Percentiles rank a stretch among this genome's conserved stretches.
phyloP scores from a whole-genome alignment of 345 rosid species.

The Populus euphratica region DNA sequence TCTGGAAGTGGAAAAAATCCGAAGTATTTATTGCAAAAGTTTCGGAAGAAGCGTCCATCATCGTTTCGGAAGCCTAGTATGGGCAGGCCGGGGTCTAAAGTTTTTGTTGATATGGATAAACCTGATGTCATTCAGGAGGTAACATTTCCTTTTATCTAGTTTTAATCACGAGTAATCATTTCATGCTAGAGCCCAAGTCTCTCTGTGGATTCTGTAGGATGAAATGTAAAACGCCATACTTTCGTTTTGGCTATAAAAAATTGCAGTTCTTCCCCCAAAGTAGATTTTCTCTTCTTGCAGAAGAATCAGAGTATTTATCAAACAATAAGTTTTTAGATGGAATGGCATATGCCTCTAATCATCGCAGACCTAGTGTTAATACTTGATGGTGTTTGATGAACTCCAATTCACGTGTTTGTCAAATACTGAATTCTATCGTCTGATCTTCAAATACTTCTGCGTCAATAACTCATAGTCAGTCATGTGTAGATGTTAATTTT shows the following conservation, averaged over 20 bases:
- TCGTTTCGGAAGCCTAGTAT: constrained; percentile 52
- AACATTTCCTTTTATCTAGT: constrained; percentile 17
- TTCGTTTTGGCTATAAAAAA: not conserved
- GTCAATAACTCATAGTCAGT: not conserved
- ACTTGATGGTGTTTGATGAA: not conserved
- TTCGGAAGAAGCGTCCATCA: constrained; percentile 32
- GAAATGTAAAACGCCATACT: not conserved
- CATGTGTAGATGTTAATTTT: not conserved
- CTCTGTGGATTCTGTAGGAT: not conserved
- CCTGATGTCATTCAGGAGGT: constrained; percentile 84
- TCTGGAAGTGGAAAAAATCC: constrained; percentile 53
- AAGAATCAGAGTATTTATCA: not conserved
- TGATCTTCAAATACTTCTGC: not conserved
- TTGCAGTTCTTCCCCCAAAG: not conserved
- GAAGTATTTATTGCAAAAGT: constrained; percentile 41
- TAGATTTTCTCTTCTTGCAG: not conserved
- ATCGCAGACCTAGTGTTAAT: not conserved
- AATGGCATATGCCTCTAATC: not conserved
- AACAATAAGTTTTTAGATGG: not conserved
- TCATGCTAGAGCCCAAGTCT: not conserved
- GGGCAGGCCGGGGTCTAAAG: constrained; percentile 54
- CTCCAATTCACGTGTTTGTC: not conserved
- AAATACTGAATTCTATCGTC: not conserved
- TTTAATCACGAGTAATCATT: not conserved
- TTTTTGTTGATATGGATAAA: constrained; percentile 66